phyloP scores from a whole-genome alignment of 2,329 filamentous ascomycete genomes.

The Fusarium camptoceras region DNA sequence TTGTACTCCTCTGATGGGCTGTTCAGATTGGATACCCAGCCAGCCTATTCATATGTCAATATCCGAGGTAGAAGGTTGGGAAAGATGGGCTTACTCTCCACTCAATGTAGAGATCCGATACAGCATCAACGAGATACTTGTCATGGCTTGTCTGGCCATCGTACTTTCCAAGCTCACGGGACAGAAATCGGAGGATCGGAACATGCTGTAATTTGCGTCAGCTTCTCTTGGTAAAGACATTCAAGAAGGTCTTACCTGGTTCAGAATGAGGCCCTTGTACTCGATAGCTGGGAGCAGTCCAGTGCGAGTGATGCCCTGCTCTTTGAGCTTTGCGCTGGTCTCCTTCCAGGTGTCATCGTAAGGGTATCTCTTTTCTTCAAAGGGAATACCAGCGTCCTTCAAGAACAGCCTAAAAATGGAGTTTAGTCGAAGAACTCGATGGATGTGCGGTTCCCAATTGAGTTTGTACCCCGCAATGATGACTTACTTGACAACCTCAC shows the following conservation, averaged over 20 bases:
- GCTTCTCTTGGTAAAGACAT: too few relatives aligned
- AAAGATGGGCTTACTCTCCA: conserved; percentile 1
- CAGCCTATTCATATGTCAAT: neutral
- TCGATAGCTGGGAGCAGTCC: conserved; percentile 52
- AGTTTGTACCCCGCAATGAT: neutral
- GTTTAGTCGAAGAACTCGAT: neutral
- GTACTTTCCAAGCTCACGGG: conserved; percentile 31
- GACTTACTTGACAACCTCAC: conserved; percentile 45
- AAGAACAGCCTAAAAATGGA: conserved; percentile 23
- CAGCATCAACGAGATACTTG: conserved; percentile 26
- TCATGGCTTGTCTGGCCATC: conserved; percentile 23
- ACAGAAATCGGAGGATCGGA: conserved; percentile 16
- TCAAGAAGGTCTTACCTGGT: too few relatives aligned
- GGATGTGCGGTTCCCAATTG: fast-evolving
- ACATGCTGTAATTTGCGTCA: neutral
- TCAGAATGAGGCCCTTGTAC: conserved; percentile 50
- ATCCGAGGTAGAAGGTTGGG: fast-evolving
- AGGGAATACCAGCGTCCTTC: conserved; percentile 31
- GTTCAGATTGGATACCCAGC: conserved; percentile 10
- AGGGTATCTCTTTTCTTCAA: conserved; percentile 33
- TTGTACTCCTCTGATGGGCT: conserved; percentile 23
- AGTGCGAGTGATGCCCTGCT: conserved; percentile 46
- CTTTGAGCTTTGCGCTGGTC: conserved; percentile 45
- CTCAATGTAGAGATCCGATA: conserved; percentile 16
- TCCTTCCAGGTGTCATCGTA: conserved; percentile 27